These are phyloP conservation scores for Durusdinium trenchii DNA, from an alignment of 73 alveolate genomes.

Conservation along the genomic window DNA sequence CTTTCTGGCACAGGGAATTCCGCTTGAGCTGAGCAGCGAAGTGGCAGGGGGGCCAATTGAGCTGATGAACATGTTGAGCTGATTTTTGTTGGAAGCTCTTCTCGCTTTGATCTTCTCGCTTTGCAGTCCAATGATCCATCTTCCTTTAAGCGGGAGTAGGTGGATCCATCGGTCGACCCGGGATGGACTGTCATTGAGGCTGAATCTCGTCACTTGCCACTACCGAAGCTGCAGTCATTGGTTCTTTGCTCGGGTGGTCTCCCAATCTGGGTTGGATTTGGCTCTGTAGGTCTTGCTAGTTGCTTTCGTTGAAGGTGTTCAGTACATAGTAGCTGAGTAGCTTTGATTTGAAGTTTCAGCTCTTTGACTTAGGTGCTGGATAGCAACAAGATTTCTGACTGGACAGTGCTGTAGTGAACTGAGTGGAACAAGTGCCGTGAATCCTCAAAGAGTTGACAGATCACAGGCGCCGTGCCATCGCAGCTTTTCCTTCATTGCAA, in stretches of 20 bases:
- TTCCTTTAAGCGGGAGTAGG: neutral
- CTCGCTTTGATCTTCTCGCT: too few relatives aligned
- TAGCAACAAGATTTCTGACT: constrained; percentile 73
- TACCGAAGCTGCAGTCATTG: constrained; percentile 76
- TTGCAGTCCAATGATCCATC: too few relatives aligned
- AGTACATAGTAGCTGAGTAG: neutral
- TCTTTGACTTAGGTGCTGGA: constrained; percentile 57
- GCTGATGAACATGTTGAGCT: too few relatives aligned
- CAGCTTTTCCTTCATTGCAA: constrained; percentile 76
- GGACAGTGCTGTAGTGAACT: constrained; percentile 63
- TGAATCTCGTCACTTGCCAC: neutral
- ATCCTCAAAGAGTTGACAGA: neutral
- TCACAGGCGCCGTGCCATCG: constrained; percentile 75
- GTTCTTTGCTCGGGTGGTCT: constrained; percentile 22
- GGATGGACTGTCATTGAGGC: neutral
- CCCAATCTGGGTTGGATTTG: neutral
- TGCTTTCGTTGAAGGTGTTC: neutral
- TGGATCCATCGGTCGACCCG: neutral
- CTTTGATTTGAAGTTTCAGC: neutral
- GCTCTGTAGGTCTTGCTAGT: neutral
- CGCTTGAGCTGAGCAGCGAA: constrained; percentile 10
- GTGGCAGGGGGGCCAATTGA: too few relatives aligned
- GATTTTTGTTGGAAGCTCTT: too few relatives aligned
- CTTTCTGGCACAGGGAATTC: constrained; percentile 58
- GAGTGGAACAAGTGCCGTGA: neutral